Evolutionary conservation across 1,139 yeast species (phyloP).

Genomic region (Candida tetrigidarum): DNA sequence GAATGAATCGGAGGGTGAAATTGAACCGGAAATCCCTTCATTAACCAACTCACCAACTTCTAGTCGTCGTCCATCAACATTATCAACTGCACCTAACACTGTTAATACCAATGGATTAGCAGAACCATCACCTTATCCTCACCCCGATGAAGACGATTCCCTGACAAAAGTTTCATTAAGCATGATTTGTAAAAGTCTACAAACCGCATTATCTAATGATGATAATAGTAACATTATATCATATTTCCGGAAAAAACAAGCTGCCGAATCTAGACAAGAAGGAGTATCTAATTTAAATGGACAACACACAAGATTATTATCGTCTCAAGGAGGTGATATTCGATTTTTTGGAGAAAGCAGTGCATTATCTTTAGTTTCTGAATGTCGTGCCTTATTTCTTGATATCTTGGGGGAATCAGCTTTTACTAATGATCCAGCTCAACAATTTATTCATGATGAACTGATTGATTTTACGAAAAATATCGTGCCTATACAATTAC

Average conservation of each 20-base stretch:
- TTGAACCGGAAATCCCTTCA: constrained; percentile 13
- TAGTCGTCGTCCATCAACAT: constrained; percentile 4
- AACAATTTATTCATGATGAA: constrained; percentile 36
- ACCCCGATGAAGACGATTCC: background rate
- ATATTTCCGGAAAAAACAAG: constrained; percentile 6
- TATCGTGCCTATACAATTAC: constrained; percentile 26
- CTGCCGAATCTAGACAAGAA: constrained; percentile 12
- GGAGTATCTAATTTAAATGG: constrained; percentile 21
- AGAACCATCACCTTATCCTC: background rate
- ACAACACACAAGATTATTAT: constrained; percentile 21
- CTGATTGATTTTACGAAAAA: constrained; percentile 25
- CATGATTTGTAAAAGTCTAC: constrained; percentile 17
- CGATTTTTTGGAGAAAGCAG: constrained; percentile 31
- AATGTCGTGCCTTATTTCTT: constrained; percentile 25
- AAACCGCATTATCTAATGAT: constrained; percentile 28
- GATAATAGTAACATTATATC: constrained; percentile 8
- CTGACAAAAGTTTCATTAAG: constrained; percentile 27
- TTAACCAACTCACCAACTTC: constrained; percentile 11
- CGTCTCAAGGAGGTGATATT: constrained; percentile 23
- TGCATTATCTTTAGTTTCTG: constrained; percentile 28
- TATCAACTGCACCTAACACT: background rate
- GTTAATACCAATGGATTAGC: background rate
- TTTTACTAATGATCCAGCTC: constrained; percentile 39
- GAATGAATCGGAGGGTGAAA: constrained; percentile 4
- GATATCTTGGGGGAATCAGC: constrained; percentile 17